Conservation (phyloP, 164 flowering plant species). For the Liquidambar formosana region DNA sequence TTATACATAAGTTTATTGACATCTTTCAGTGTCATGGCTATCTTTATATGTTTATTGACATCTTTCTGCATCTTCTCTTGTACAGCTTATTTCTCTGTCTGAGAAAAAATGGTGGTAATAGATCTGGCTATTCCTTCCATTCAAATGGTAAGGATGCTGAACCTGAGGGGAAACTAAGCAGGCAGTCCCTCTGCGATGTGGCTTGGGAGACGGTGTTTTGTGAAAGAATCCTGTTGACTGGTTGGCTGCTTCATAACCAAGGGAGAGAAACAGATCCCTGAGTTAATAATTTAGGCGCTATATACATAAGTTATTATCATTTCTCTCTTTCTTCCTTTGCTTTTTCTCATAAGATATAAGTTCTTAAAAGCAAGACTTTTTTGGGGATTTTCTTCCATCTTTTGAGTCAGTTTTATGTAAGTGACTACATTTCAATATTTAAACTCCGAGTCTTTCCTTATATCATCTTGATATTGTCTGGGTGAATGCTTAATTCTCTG, state of each 20-base stretch:
- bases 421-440: not conserved
- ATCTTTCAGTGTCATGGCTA: not conserved
- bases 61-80: constrained; percentile 5
- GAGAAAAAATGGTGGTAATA: constrained; percentile 50
- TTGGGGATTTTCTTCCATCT: not conserved
- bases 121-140: constrained; percentile 7
- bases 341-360: not conserved
- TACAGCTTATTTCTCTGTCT: constrained; percentile 63
- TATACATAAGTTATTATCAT: not conserved
- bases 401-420: not conserved
- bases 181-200: not conserved
- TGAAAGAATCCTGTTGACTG: not conserved
- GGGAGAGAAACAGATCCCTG: not conserved
- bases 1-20: no score
- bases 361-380: not conserved
- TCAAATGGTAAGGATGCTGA: constrained; percentile 1
- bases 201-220: not conserved
- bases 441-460: not conserved
- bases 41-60: not conserved
- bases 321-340: not conserved
- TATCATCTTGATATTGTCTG: not conserved
- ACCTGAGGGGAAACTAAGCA: not conserved
- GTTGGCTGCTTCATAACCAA: not conserved
- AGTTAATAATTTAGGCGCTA: not conserved
- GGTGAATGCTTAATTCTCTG: not conserved